Percentiles rank a stretch among this genome's conserved stretches.
Evolutionary conservation across 2,329 filamentous ascomycete genomes (phyloP).

Genomic region (Cladosporium phlei): DNA sequence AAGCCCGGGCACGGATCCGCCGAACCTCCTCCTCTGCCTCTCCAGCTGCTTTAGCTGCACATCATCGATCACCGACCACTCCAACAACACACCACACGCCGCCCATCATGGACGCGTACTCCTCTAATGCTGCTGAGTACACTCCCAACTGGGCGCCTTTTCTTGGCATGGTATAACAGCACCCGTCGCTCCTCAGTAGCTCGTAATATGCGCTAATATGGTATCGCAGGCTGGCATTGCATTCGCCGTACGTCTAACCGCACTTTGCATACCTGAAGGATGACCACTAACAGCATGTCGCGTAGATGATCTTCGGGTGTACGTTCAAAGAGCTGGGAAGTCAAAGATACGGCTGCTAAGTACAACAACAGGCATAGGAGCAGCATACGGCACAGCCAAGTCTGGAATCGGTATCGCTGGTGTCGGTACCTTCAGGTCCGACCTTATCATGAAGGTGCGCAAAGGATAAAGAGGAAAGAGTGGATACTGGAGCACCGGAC

Average conservation of each 20-base stretch:
- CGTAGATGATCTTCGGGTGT: conserved; percentile 72
- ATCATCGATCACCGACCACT: background rate
- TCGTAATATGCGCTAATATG: conserved; percentile 32
- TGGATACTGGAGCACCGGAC: conserved; percentile 9
- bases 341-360: conserved; percentile 21
- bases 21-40: no score
- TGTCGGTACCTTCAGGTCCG: conserved; percentile 77
- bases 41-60: no score
- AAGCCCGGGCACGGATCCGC: no score
- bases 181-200: background rate
- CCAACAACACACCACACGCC: background rate
- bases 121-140: conserved; percentile 6
- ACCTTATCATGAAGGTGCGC: conserved; percentile 83
- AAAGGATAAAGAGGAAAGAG: no score
- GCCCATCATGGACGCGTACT: background rate
- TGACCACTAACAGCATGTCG: conserved; percentile 8
- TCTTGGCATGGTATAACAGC: conserved; percentile 70
- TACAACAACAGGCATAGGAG: conserved; percentile 55
- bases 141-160: conserved; percentile 81
- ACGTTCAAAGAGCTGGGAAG: conserved; percentile 43
- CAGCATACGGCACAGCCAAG: conserved; percentile 83
- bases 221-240: conserved; percentile 66
- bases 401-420: conserved; percentile 83
- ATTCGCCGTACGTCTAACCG: conserved; percentile 49
- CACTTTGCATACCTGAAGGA: background rate